phyloP scores from a whole-genome alignment of 139 green algal species.

The Chara braunii region DNA sequence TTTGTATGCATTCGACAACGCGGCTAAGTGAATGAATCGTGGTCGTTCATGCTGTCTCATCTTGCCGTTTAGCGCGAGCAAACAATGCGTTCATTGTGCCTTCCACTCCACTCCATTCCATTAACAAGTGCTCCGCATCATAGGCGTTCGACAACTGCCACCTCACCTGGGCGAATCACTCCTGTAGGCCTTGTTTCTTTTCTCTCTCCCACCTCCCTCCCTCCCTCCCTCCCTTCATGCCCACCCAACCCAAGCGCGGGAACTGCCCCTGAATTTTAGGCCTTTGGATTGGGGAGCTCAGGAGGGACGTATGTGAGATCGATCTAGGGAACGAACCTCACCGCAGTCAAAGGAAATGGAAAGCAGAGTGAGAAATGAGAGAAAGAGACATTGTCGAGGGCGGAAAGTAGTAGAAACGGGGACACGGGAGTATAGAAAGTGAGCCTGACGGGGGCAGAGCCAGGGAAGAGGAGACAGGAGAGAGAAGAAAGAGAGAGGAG shows the following conservation, averaged over 20 bases:
- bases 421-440: not conserved
- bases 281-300: not conserved
- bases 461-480: not conserved
- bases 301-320: not conserved
- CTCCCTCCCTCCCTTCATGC: conserved; percentile 7
- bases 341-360: not conserved
- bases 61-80: no score
- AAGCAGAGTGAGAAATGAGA: not conserved
- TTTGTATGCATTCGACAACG: no score
- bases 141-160: no score
- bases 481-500: not conserved
- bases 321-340: not conserved
- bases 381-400: not conserved
- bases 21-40: no score
- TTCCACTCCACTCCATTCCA: no score
- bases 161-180: no score
- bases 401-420: not conserved
- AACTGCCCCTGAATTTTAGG: no score
- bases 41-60: no score
- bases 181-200: no score
- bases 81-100: no score
- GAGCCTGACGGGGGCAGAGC: not conserved
- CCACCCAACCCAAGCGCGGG: not conserved
- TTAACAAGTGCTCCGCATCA: no score
- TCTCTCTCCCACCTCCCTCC: conserved; percentile 1